Evolutionary conservation across 2,329 filamentous ascomycete genomes (phyloP), one percentile per base, ranked within the genome.

Genomic region (Pleomassaria siparia): DNA sequence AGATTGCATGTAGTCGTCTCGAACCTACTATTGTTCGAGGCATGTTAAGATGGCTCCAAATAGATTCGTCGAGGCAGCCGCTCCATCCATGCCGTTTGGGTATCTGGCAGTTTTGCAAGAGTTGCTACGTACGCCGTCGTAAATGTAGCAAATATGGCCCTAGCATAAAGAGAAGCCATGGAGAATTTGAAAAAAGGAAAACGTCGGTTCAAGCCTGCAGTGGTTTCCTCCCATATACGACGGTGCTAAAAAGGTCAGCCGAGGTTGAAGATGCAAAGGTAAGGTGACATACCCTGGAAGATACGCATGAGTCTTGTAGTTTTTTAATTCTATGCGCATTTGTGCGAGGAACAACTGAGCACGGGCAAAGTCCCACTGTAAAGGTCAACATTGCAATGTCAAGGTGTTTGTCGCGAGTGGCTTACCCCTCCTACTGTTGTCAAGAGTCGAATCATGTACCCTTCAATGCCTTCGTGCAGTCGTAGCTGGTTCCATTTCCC

Each of bases 341-440:
- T 69, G 54, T 12, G 69, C 69, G n/a, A 71, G 56, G 47, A 69
- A 66, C 12, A 71, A 32, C 42, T 72, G 67, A 7, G 66, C 66
- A n/a, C 60, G 56, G 5, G 62, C 60, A 16, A 66, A 49, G 22
- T 61, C 66, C 65, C 67, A 69, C 53, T 65, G 44, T 37, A 37
- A 26, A 10, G 2, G 13, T 47, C 18, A 51, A 22, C 24, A 37
- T n/a, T n/a, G 2, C 32, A 22, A 28, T 5, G 18, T 18, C 13
- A 37, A n/a, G 29, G 20, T 25, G 10, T n/a, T 4, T 28, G n/a
- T 18, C 18, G 13, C 13, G 18, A 22, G 25, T 24, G 4, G 61
- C 63, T 60, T 47, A 66, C 61, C 18, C 64, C 65, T 12, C 60
- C 63, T 2, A 66, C 63, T 46, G 64, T 64, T 4, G 70, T 72